Evolutionary conservation across 2,329 filamentous ascomycete genomes (phyloP), one percentile per base, ranked within the genome.

Genomic region (Hymenoscyphus fructigenus): DNA sequence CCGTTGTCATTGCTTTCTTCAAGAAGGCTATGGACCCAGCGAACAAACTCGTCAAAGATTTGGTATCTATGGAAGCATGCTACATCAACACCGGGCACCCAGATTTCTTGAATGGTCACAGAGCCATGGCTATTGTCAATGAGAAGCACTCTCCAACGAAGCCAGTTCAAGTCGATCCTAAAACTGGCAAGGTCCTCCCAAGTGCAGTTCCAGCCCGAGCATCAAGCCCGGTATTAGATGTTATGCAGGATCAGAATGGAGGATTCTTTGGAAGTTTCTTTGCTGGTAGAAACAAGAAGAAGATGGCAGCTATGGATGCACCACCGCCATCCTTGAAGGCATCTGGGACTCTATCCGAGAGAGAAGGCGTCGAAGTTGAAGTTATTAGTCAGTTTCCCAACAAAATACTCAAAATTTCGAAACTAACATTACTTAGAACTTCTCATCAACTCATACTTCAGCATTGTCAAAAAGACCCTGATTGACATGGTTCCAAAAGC

Each of bases 401-500:
- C 17, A 17, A 59, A 36, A 34, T 38, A 23, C 23, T 26, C 26
- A 38, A 53, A 44, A 55, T 38, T 5, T 36, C n/a, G n/a, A 41
- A 20, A 12, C 44, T 56, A 55, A 61, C 14, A 17, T 26, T n/a
- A 26, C 36, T 38, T 75, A 95, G 91, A 99, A 82, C 88, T 99
- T 69, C 84, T 99, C 65, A 99, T 99, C 76, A 91, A 88, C 64
- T 97, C 93, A 0, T 99, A 99, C 83, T 99, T 91, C 81, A 97
- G 97, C 80, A 99, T 99, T 76, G 93, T 97, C 70, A 92, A 93
- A 83, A 86, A 95, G 72, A 99, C 96, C 67, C 96, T 99, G 93
- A 97, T 98, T 71, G 95, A 99, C 76, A 99, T 99, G 95, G 95
- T 99, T 5, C 95, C 95, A 71, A 99, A 99, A 82, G 95, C 95